Base-by-base conservation (phyloP, 805 yeast genomes). In the Blastobotrys americana region DNA sequence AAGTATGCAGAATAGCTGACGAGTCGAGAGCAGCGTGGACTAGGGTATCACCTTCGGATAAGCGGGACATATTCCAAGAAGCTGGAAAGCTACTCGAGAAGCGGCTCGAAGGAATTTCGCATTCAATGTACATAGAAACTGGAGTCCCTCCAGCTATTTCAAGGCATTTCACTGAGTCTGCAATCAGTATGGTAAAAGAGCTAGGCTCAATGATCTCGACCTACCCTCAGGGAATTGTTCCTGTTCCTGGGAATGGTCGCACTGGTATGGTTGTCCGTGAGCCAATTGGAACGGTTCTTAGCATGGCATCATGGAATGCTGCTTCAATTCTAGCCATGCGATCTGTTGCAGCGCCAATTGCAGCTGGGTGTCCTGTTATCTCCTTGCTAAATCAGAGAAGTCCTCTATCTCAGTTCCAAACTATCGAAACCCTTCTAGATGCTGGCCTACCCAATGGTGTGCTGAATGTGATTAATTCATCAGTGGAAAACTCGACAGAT, bases 291-390 rank as follows among this genome's bases (percentile, higher is more conserved):
- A 89, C 84, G 43, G 83, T 88, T 66, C 88, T 89, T 50, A 86
- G 82, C 61, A 82, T 85, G 55, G 83, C 83, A 53, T 90, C 95
- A 54, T 84, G 93, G 90, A 84, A 84, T 67, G 84, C 84, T 75
- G 93, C 94, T 55, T 66, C 83, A 56, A 72, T 84, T 67, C 82
- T 84, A 81, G 80, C 83, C 70, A 71, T 87, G 31, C 81, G 95
- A 86, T 82, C 84, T 62, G 69, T 84, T 50, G 89, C 84, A 49
- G 88, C 90, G 34, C 89, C 89, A 47, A 68, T 84, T 56, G 86
- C 88, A 48, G 80, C 94, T 39, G 93, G 90, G 69, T 82, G 84
- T 72, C 76, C 89, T 42, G 76, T 80, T 53, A 84, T 85, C 41
- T 71, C 84, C 65, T 84, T 84, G 68, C 78, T 90, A 34, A 86